phyloP scores from a whole-genome alignment of 768 basidiomycete species.

The Trametes cubensis region DNA sequence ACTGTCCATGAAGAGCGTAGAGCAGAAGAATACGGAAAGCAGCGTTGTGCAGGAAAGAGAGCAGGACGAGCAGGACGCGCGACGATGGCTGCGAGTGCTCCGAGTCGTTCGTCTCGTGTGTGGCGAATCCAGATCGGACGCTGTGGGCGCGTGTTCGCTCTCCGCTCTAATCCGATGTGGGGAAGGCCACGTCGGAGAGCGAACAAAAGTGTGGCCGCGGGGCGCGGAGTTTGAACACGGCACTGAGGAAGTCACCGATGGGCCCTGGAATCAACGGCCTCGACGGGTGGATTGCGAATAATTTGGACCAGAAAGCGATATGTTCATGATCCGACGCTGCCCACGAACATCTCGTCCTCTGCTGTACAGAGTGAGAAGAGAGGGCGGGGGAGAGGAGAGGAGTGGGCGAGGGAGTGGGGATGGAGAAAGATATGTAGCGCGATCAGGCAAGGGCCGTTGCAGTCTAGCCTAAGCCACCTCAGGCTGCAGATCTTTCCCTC shows the following conservation, averaged over 20 bases:
- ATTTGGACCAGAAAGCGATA: too few species aligned
- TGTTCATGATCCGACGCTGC: too few species aligned
- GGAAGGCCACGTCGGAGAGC: background rate
- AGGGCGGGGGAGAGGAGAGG: background rate
- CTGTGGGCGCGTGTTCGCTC: constrained; percentile 2
- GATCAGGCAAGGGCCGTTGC: background rate
- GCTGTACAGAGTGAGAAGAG: too few species aligned
- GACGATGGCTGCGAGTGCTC: constrained; percentile 5
- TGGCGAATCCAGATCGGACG: constrained; percentile 9
- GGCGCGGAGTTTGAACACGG: background rate
- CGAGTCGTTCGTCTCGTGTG: background rate
- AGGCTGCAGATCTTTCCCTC: background rate
- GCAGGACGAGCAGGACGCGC: background rate
- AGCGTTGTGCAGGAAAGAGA: background rate
- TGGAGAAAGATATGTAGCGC: constrained; percentile 8
- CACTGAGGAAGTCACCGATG: too few species aligned
- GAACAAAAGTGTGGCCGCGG: background rate
- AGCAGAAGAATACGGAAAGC: background rate
- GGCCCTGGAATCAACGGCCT: too few species aligned
- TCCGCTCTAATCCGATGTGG: background rate
- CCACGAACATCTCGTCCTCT: too few species aligned
- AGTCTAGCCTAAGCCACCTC: background rate
- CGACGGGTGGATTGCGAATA: too few species aligned
- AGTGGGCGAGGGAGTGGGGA: background rate
- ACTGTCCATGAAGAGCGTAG: constrained; percentile 46